Base-by-base conservation (phyloP, 108 stramenopile species). In the Pseudonitzschia pungens region DNA sequence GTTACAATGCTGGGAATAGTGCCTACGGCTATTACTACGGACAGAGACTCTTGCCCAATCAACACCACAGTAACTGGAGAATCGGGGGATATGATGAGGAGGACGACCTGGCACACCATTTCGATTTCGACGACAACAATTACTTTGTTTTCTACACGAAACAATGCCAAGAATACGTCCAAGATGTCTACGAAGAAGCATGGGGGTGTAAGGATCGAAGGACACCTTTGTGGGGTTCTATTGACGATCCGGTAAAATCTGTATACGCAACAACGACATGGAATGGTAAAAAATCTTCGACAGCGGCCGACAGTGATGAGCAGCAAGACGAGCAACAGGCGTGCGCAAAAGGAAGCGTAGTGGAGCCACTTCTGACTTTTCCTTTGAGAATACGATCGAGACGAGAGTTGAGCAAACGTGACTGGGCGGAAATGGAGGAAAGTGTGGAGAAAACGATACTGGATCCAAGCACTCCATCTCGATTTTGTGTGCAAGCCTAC, bases 381-480 rank as follows among this genome's bases (percentile, higher is more conserved):
- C 93, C 93, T 0, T 53, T 89, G 18, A 81, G 83, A 71, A 87
- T 85, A 64, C 83, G 90, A 63, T 94, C 90, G 12, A 66, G 73
- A 33, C 74, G 84, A 53, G 66, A 66, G 18, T 68, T 89, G 32
- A 79, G 71, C 29, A 43, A 66, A 20, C 42, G 52, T 24, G 90
- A 94, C 74, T 74, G 85, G 58, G 59, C 79, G 32, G 93, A 94
- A 52, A 82, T 91, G 88, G 90, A 94, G 80, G 69, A 83, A 57
- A 71, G 86, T 20, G 69, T 92, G 20, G 87, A 90, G 70, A 65
- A 69, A 58, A 81, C 85, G 14, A 76, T 89, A 51, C 73, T 94
- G 24, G 82, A 94, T 83, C 90, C 90, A 18, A 70, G 74, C 0
- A 73, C 56, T 42, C 77, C 89, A 21, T 78, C 83, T 16, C 65